Percentiles rank a stretch among this genome's conserved stretches.
These are phyloP conservation scores for Xylaria sp. DNA, from an alignment of 2,329 filamentous ascomycete genomes.

Conservation along the genomic window DNA sequence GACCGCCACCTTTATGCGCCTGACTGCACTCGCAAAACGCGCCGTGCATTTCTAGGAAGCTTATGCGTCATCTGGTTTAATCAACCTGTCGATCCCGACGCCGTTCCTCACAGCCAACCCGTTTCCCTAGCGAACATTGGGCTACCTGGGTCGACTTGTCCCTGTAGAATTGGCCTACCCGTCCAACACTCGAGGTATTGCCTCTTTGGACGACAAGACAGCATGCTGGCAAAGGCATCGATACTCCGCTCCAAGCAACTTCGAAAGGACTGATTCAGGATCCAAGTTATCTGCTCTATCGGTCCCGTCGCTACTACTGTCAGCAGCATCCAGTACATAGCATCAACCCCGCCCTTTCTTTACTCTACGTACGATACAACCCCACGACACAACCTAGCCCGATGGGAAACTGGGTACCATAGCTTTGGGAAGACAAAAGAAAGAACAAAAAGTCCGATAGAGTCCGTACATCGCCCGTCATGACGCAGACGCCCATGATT, in stretches of 20 bases:
- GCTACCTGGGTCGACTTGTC: conserved; percentile 3
- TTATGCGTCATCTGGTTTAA: conserved; percentile 23
- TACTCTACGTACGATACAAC: too few species aligned
- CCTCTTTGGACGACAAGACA: conserved; percentile 5
- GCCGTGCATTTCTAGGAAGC: conserved; percentile 25
- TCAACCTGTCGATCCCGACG: not conserved
- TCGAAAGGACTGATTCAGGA: conserved; percentile 9
- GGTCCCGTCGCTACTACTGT: conserved; percentile 10
- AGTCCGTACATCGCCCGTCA: conserved; percentile 39
- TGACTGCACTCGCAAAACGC: conserved; percentile 28
- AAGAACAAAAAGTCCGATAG: conserved; percentile 1
- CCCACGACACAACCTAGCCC: conserved; percentile 2
- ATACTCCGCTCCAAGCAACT: conserved; percentile 5
- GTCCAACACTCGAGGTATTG: not conserved
- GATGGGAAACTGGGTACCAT: conserved; percentile 13
- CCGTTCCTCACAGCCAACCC: not conserved
- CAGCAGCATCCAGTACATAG: conserved; percentile 8
- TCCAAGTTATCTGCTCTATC: not conserved
- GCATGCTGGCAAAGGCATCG: conserved; percentile 22
- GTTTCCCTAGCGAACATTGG: conserved; percentile 13
- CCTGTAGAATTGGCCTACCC: conserved; percentile 7
- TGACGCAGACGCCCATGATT: conserved; percentile 92
- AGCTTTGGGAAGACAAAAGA: conserved; percentile 4
- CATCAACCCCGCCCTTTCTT: too few species aligned
- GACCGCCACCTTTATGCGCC: conserved; percentile 24